Evolutionary conservation across 495 filamentous ascomycete species (phyloP).

Genomic region (Neurospora hispaniola): DNA sequence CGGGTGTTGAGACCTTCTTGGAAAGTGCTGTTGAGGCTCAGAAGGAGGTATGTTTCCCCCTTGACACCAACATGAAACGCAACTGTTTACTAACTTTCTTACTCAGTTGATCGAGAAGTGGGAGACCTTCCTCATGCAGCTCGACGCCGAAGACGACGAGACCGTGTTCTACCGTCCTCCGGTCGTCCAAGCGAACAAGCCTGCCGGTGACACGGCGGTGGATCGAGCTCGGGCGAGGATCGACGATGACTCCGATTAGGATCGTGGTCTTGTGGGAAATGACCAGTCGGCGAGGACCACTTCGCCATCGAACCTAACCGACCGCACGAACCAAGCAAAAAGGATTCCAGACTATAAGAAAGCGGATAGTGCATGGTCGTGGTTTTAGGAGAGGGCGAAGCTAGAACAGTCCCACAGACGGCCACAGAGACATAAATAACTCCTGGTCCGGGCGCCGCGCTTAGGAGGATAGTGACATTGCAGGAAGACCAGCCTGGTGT

Average conservation of each 20-base stretch:
- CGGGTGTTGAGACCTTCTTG: conserved; percentile 91
- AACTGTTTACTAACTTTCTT: not conserved
- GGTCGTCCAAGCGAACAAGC: conserved; percentile 33
- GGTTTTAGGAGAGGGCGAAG: not conserved
- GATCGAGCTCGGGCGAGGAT: conserved; percentile 40
- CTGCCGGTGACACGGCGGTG: conserved; percentile 36
- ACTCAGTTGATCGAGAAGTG: conserved; percentile 88
- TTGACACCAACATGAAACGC: not conserved
- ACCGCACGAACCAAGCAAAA: not conserved
- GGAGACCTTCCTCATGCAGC: conserved; percentile 94
- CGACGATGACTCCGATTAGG: conserved; percentile 41
- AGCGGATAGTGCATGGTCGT: not conserved
- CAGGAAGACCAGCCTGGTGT: not conserved
- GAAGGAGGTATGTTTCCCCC: conserved; percentile 66
- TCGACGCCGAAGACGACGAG: conserved; percentile 87
- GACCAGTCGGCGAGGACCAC: conserved; percentile 4
- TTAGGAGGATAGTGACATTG: not conserved
- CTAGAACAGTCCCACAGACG: not conserved
- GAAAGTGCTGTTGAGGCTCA: conserved; percentile 95
- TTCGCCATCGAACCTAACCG: conserved; percentile 1
- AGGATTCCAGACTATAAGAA: not conserved
- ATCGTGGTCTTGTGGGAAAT: conserved; percentile 4
- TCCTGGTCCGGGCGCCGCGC: not conserved
- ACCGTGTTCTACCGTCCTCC: conserved; percentile 63
- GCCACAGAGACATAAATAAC: not conserved